Percentiles rank a stretch among this genome's conserved stretches.
Conservation (phyloP, 176 grass and related monocot species). For the Oryza officinalis region DNA sequence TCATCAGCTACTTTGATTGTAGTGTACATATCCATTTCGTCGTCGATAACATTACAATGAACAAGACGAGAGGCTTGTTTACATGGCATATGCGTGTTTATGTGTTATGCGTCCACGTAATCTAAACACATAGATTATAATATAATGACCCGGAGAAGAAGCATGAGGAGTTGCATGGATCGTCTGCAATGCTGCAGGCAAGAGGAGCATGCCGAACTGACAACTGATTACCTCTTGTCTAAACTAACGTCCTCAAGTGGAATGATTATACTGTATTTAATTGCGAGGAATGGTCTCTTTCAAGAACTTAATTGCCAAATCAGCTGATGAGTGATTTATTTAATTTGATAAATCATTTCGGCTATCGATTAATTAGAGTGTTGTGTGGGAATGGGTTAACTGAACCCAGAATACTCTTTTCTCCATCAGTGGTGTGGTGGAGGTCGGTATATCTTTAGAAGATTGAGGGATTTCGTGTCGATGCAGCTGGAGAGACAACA, state of each 20-base stretch:
- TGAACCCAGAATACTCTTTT: constrained; percentile 2
- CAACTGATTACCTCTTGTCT: neutral
- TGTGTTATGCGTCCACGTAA: neutral
- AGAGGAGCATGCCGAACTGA: neutral
- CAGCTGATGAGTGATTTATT: neutral
- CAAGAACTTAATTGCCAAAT: neutral
- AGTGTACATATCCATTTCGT: neutral
- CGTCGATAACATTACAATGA: neutral
- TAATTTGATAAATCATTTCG: neutral
- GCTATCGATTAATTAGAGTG: neutral
- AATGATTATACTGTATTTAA: neutral
- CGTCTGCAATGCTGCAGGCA: neutral
- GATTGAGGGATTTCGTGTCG: neutral
- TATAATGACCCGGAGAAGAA: no score
- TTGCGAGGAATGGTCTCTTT: neutral
- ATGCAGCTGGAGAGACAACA: neutral
- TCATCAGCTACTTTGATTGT: neutral
- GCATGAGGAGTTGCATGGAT: neutral
- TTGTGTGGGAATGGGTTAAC: neutral
- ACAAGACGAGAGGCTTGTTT: neutral
- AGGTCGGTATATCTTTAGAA: constrained; percentile 4
- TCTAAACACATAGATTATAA: neutral
- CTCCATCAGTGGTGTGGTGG: constrained; percentile 25
- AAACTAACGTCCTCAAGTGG: neutral
- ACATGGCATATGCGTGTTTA: neutral